These are phyloP conservation scores for Brettanomyces nanus DNA, from an alignment of 805 yeast species.

Conservation along the genomic window DNA sequence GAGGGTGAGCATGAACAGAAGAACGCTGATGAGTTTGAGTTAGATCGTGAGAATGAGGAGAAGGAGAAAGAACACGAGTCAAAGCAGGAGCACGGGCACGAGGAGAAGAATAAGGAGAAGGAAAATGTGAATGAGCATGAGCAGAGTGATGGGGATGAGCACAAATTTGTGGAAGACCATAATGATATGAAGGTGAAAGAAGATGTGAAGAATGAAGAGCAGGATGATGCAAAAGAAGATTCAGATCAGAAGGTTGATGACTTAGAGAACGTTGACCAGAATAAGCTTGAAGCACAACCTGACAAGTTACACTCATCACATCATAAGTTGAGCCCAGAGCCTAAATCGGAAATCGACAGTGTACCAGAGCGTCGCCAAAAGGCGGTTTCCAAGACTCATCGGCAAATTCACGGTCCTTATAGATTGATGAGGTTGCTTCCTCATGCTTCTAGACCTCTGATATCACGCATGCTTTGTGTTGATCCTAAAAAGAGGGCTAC, in stretches of 20 bases:
- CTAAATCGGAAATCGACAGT: constrained; percentile 8
- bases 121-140: not conserved
- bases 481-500: constrained; percentile 60
- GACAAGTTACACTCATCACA: not conserved
- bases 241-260: not conserved
- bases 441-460: constrained; percentile 73
- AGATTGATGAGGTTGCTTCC: constrained; percentile 74
- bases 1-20: constrained; percentile 4
- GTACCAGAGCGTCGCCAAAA: constrained; percentile 29
- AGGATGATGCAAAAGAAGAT: not conserved
- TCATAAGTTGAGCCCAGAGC: constrained; percentile 11
- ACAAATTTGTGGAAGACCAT: too few relatives aligned
- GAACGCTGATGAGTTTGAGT: not conserved
- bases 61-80: constrained; percentile 2
- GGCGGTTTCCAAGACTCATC: constrained; percentile 29
- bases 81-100: constrained; percentile 1
- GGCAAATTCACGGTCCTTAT: constrained; percentile 75
- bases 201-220: not conserved
- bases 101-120: constrained; percentile 6
- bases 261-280: constrained; percentile 4
- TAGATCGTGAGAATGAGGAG: not conserved
- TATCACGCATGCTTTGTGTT: constrained; percentile 55
- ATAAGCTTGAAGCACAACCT: not conserved
- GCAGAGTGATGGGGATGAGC: not conserved
- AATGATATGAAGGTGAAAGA: not conserved